Evolutionary conservation across 306 rosid genomes (phyloP).

Genomic region (Castanospermum australe): DNA sequence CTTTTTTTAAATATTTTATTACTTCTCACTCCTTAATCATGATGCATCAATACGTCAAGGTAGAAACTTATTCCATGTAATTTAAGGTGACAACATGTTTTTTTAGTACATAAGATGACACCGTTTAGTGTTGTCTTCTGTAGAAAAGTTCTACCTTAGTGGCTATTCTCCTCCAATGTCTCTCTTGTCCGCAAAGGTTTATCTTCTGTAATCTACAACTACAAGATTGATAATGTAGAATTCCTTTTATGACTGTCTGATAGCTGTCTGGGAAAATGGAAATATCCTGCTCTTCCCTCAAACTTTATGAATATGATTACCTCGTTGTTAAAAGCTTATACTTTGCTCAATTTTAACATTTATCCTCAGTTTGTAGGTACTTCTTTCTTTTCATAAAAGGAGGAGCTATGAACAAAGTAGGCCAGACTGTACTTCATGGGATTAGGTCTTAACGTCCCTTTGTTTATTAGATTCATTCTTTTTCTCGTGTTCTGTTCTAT

Average conservation of each 20-base stretch:
- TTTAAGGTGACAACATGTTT: background rate
- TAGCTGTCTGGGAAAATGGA: background rate
- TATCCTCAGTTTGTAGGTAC: background rate
- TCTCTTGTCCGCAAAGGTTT: background rate
- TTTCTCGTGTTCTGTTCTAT: too few species aligned
- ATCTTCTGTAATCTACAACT: background rate
- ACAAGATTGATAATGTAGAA: background rate
- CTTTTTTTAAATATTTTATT: background rate
- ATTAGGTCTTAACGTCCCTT: background rate
- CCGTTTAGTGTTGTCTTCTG: background rate
- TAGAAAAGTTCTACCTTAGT: background rate
- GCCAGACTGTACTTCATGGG: background rate
- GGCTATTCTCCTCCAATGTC: background rate
- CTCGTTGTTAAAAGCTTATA: background rate
- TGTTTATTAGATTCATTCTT: too few species aligned
- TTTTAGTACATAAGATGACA: background rate
- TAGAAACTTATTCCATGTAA: background rate
- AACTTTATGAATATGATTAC: background rate
- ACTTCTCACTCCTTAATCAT: background rate
- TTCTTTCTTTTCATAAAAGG: background rate
- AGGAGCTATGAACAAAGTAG: background rate
- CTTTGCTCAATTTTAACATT: background rate
- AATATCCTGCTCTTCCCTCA: background rate
- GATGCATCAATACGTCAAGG: background rate
- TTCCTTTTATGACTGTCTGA: background rate